phyloP scores from a whole-genome alignment of 2,329 filamentous ascomycete genomes.

The Xylaria sp. region DNA sequence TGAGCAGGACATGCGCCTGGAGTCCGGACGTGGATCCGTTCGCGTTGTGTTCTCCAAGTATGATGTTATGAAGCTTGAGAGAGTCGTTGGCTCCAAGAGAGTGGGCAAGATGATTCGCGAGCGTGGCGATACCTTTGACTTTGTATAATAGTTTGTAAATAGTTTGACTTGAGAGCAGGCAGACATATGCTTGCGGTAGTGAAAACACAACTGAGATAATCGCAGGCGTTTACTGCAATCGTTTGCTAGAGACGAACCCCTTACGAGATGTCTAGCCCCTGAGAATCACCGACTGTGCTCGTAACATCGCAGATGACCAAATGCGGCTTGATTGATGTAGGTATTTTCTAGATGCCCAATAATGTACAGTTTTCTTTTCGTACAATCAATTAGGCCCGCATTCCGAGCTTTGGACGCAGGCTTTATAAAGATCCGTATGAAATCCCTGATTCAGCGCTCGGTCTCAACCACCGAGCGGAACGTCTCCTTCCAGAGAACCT shows the following conservation, averaged over 20 bases:
- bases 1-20: conserved; percentile 50
- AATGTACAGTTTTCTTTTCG: conserved; percentile 24
- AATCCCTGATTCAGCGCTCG: conserved; percentile 27
- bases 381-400: conserved; percentile 28
- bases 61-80: conserved; percentile 83
- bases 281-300: background rate
- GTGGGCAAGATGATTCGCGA: conserved; percentile 80
- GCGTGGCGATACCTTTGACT: conserved; percentile 88
- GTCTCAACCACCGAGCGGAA: conserved; percentile 19
- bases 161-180: background rate
- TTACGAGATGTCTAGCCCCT: background rate
- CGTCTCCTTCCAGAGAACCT: background rate
- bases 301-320: background rate
- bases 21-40: conserved; percentile 55
- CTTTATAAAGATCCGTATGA: conserved; percentile 11
- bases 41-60: conserved; percentile 75
- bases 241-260: background rate
- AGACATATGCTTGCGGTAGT: background rate
- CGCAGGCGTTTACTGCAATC: background rate
- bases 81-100: conserved; percentile 75
- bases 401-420: conserved; percentile 21
- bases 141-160: conserved; percentile 54
- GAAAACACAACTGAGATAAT: background rate
- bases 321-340: background rate
- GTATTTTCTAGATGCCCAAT: conserved; percentile 11